Evolutionary conservation across 1,284 basidiomycete genomes (phyloP), one percentile per base, ranked within the genome.

Genomic region (Volvariella volvacea): DNA sequence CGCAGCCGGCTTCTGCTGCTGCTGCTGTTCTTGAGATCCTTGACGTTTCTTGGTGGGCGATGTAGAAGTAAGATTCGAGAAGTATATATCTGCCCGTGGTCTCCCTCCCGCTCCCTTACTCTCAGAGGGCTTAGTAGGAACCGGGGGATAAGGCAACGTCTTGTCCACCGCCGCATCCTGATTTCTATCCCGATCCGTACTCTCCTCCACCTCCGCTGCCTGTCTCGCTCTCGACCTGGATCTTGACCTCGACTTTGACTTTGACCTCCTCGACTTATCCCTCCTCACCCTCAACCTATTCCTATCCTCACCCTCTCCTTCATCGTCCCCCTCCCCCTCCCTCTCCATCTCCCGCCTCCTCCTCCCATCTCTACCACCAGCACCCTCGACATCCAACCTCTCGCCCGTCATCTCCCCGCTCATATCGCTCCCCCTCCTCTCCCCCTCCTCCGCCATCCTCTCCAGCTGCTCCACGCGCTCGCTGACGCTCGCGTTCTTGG

Each of bases 401-500:
- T 54, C 58, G 57, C 58, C 49, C 1, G 65, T 65, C 14, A 72
- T 52, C 52, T 74, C 71, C 25, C 57, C 58, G 25, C 66, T 68
- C 32, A 72, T 51, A 51, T 76, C 65, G 10, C 49, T 52, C 3
- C 55, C 63, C 46, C 61, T 59, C 52, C 52, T 61, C 14, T 59
- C 67, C 2, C 74, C 75, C 45, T 72, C 71, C 25, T 76, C 80
- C 0, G 80, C 85, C 66, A 88, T 76, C 55, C 73, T 70, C 60
- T 88, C 85, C 40, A 88, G 65, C 47, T 70, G 66, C 48, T 75
- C 74, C 6, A 88, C 82, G 17, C 75, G 65, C 42, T 76, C 71
- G 52, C 76, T 80, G 65, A 64, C 1, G 61, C 61, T 25, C 63
- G 54, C 42, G 55, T 56, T 50, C 68, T 51, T n/a, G 66, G 59